These are phyloP conservation scores for Podila horticola DNA, from an alignment of 192 early-diverging fungal species.

Conservation along the genomic window DNA sequence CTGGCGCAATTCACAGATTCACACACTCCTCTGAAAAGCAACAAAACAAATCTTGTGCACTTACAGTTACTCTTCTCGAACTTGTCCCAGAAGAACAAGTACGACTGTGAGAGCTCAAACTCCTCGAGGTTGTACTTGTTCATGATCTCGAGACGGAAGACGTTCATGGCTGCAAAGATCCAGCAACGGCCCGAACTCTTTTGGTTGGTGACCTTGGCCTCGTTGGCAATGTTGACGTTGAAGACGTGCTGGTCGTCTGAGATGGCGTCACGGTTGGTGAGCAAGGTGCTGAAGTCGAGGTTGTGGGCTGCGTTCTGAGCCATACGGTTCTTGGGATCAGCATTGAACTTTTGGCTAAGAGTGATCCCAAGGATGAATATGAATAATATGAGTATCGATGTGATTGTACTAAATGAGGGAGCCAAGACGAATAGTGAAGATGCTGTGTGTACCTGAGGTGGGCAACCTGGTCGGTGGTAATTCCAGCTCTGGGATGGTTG, in stretches of 20 bases:
- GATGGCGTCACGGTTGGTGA: conserved; percentile 66
- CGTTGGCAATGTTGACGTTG: conserved; percentile 63
- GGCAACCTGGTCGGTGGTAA: conserved; percentile 21
- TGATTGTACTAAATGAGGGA: not conserved
- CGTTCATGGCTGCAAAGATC: conserved; percentile 85
- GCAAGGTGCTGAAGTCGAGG: conserved; percentile 64
- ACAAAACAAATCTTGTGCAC: too few species aligned
- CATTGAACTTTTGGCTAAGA: conserved; percentile 57
- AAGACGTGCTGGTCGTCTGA: conserved; percentile 66
- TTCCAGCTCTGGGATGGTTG: conserved; percentile 34
- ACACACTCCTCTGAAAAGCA: too few species aligned
- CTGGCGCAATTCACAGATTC: not conserved
- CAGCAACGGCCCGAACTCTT: conserved; percentile 82
- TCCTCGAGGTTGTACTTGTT: conserved; percentile 81
- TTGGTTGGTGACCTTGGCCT: conserved; percentile 75
- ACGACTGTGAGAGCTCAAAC: conserved; percentile 83
- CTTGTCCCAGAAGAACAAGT: conserved; percentile 82
- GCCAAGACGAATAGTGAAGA: not conserved
- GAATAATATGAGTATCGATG: too few species aligned
- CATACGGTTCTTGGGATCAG: conserved; percentile 74
- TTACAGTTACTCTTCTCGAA: conserved; percentile 83
- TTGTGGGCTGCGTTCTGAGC: conserved; percentile 72
- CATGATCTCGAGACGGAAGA: conserved; percentile 74
- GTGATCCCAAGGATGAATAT: conserved; percentile 4
- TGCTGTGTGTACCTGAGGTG: conserved; percentile 20